Evolutionary conservation across 1,139 yeast genomes (phyloP), one percentile per base, ranked within the genome.

Genomic region (Blastobotrys raffinosifermentans): DNA sequence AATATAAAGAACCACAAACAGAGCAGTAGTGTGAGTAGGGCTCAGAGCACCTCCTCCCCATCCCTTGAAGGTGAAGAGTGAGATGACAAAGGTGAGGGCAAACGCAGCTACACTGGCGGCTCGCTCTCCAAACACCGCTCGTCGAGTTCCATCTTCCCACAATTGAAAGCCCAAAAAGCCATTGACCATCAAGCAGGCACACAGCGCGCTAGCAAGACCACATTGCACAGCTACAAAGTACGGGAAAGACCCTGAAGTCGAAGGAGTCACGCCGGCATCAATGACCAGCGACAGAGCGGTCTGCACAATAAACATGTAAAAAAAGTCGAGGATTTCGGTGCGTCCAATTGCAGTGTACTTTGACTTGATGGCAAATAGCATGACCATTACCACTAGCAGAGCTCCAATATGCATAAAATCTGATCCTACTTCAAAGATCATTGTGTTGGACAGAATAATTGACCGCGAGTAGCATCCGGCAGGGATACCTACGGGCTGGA

Each of bases 281-380:
- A 86, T 91, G 26, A 87, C 74, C 41, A 89, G 67, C 4, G 89
- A 71, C 46, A 80, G 63, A 19, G 82, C 71, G 8, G 76, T 70
- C 48, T 83, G 68, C 1, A 75, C 67, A 29, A 80, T 64, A 46
- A 73, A 69, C 32, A 76, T 52, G 60, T 81, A 77, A 58, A 79
- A 81, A 54, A 84, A 80, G 49, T 73, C 76, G 40, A 86, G 64
- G 78, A 87, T 83, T 55, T 91, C 98, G 11, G 77, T 70, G 45
- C 97, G 70, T 2, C 96, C 97, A 43, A 91, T 89, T 13, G 97
- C 96, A 0, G 97, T 91, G 57, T 83, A 89, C 64, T 89, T 86
- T 42, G 80, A 69, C 53, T 89, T 70, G 32, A 87, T 78, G 50
- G 82, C 80, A 66, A 79, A 82, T n/a, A 87, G 69, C 43, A 89